Evolutionary conservation across 2,329 filamentous ascomycete genomes (phyloP), one percentile per base, ranked within the genome.

Genomic region (Plenodomus lindquistii): DNA sequence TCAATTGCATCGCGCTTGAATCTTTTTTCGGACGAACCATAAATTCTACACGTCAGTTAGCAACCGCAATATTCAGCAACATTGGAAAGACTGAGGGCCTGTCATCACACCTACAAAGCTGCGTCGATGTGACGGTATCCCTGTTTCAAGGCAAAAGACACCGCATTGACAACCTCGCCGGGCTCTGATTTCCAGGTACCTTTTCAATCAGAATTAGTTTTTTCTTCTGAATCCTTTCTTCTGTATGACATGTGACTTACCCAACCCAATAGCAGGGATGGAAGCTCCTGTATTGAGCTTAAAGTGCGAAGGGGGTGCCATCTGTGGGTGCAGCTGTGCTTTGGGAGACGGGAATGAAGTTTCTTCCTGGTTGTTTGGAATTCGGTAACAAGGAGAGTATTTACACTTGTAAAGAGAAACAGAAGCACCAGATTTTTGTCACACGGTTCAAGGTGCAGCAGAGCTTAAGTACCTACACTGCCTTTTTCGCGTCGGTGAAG

Each of bases 121-220:
- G 45, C 40, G 40, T 55, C 52, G 27, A 55, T 47, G 40, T 55
- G 52, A 19, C 44, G 39, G 46, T 53, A 55, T 15, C 52, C 52
- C 22, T 38, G 36, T 37, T 52, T 42, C 18, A 55, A 35, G 18
- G 46, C 40, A 27, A 37, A 66, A 17, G 65, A 54, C 16, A 76
- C 73, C 21, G 73, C 73, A 6, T 37, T 31, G 17, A 7, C 8
- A 7, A 39, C 37, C 19, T 39, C 37, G 18, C 37, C 37, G 7
- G 37, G 37, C n/a, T 39, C n/a, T 7, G 37, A 39, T 17, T 39
- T 4, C 37, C 37, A 39, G n/a, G 37, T 39, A 15, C 37, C 37
- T 39, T 8, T n/a, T 10, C 18, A 17, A 39, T 7, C n/a, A n/a
- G 17, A 4, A 20, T 39, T 8, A 24, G 36, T 24, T 10, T 24